These are phyloP conservation scores for Rhododendron kiyosumense DNA, from an alignment of 148 eudicot species.

Conservation along the genomic window DNA sequence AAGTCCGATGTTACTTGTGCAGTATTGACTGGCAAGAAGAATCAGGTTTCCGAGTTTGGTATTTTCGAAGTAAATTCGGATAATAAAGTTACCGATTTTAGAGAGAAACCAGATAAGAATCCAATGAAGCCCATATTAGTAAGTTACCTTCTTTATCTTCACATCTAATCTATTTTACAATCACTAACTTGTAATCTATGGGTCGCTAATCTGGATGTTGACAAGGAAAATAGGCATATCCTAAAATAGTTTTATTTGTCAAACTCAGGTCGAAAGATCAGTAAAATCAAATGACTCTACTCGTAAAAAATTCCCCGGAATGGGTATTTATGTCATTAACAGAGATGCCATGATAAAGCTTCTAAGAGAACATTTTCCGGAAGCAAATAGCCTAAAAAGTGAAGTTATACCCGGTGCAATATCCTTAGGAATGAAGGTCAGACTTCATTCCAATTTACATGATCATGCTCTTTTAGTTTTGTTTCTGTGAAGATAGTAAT, in stretches of 20 bases:
- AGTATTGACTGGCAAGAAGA: conserved; percentile 27
- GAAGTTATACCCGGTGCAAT: conserved; percentile 75
- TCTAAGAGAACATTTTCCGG: conserved; percentile 44
- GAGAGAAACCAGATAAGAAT: conserved; percentile 16
- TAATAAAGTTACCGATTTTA: conserved; percentile 34
- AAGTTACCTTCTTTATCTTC: neutral
- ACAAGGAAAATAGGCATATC: neutral
- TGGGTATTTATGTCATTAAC: conserved; percentile 73
- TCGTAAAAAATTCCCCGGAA: conserved; percentile 31
- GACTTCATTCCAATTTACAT: conserved; percentile 5
- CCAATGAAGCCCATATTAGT: conserved; percentile 16
- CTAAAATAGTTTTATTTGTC: conserved; percentile 3
- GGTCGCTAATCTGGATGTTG: neutral
- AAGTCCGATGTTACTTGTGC: conserved; percentile 66
- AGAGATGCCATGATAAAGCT: conserved; percentile 51
- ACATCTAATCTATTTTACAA: neutral
- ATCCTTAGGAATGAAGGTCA: conserved; percentile 77
- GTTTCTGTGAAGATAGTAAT: neutral
- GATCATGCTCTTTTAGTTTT: neutral
- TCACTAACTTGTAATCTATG: neutral
- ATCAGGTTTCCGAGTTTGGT: conserved; percentile 41
- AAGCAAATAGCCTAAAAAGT: conserved; percentile 49
- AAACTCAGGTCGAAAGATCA: conserved; percentile 27
- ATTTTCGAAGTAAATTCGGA: conserved; percentile 36
- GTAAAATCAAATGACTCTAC: conserved; percentile 13